These are phyloP conservation scores for Daldinia vernicosa DNA, from an alignment of 495 filamentous ascomycete genomes.

Conservation along the genomic window DNA sequence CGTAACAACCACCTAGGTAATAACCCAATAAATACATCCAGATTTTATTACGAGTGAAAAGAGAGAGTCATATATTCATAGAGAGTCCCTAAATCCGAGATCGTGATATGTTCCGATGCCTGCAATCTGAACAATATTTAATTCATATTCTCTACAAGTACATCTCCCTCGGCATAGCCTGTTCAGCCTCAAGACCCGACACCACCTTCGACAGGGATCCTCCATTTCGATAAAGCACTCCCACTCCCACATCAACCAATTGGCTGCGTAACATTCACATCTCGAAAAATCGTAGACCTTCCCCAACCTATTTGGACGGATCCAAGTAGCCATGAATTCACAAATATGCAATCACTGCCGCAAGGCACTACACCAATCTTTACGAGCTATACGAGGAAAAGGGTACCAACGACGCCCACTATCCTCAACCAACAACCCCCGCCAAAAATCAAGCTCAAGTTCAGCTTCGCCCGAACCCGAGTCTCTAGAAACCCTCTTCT, in stretches of 20 bases:
- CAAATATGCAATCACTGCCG: conserved; percentile 40
- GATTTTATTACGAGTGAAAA: not conserved
- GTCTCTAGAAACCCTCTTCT: conserved; percentile 59
- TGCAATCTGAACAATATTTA: not conserved
- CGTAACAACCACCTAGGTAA: no score
- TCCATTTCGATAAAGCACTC: conserved; percentile 3
- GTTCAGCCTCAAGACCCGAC: conserved; percentile 33
- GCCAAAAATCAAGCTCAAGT: conserved; percentile 5
- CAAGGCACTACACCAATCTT: conserved; percentile 31
- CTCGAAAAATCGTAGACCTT: not conserved
- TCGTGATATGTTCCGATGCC: not conserved
- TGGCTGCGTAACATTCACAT: not conserved
- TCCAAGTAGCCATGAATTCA: conserved; percentile 28
- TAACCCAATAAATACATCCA: not conserved
- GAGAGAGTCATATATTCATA: not conserved
- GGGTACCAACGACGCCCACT: conserved; percentile 21
- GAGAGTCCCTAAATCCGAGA: not conserved
- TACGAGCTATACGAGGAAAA: not conserved
- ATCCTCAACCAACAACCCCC: conserved; percentile 27
- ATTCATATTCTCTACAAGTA: conserved; percentile 13
- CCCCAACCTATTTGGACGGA: not conserved
- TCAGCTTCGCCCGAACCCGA: not conserved
- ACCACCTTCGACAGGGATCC: conserved; percentile 28
- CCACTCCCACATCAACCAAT: not conserved
- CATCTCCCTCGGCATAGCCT: not conserved